These are phyloP conservation scores for Sarocladium brachiariae DNA, from an alignment of 2,329 filamentous ascomycete species.

Conservation along the genomic window DNA sequence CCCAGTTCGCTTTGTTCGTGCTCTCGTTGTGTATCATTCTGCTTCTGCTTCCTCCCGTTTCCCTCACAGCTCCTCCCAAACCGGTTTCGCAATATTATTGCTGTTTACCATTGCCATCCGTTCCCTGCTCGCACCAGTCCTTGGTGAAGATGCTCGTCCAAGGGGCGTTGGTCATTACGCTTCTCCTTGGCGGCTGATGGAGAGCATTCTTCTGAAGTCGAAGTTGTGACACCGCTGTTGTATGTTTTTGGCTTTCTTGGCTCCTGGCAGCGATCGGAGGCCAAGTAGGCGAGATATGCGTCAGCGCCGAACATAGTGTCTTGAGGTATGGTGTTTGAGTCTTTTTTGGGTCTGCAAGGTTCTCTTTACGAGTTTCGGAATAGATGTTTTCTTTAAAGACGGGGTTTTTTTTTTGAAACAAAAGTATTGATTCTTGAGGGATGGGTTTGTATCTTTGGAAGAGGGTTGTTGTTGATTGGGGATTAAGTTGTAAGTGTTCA, in stretches of 20 bases:
- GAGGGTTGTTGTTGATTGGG: neutral
- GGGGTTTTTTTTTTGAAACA: neutral
- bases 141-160: neutral
- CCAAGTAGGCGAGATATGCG: neutral
- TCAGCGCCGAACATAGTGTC: slow-evolving; percentile 6
- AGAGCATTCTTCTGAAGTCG: neutral
- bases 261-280: too few relatives aligned
- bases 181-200: neutral
- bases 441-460: neutral
- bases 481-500: neutral
- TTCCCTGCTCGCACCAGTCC: neutral
- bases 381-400: neutral
- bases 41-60: neutral
- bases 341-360: too few relatives aligned
- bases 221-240: neutral
- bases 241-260: too few relatives aligned
- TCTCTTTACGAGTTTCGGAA: too few relatives aligned
- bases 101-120: slow-evolving; percentile 6
- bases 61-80: neutral
- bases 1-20: neutral
- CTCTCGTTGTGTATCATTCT: slow-evolving; percentile 5
- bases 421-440: neutral
- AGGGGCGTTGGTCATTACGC: neutral
- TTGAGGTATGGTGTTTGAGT: too few relatives aligned
- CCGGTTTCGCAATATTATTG: too few relatives aligned